phyloP scores from a whole-genome alignment of 2,329 filamentous ascomycete species.

The Boeremia lycopersici region DNA sequence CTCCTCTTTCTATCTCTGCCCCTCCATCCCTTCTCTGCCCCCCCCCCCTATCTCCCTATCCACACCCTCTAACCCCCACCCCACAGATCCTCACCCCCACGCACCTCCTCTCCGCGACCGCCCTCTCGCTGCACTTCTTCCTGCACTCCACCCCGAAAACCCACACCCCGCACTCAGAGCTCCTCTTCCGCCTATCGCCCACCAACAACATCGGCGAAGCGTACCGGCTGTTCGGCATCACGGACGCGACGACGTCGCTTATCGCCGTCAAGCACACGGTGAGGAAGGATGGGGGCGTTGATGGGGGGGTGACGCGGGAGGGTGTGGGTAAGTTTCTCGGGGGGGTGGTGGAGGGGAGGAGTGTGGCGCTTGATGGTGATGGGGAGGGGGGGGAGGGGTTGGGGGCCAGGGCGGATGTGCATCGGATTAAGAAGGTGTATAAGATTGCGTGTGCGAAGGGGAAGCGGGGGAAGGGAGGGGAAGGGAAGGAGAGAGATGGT shows the following conservation, averaged over 20 bases:
- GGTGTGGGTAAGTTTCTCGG: slow-evolving; percentile 38
- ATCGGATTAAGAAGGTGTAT: slow-evolving; percentile 81
- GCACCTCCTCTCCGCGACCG: slow-evolving; percentile 77
- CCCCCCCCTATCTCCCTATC: neutral
- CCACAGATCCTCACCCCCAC: slow-evolving; percentile 70
- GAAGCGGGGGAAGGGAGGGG: slow-evolving; percentile 33
- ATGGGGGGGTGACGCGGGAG: slow-evolving; percentile 23
- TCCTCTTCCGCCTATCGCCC: slow-evolving; percentile 78
- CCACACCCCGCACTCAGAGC: slow-evolving; percentile 86
- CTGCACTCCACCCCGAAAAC: slow-evolving; percentile 67
- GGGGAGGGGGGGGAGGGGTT: slow-evolving; percentile 46
- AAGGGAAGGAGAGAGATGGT: slow-evolving; percentile 47
- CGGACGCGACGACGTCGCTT: slow-evolving; percentile 71
- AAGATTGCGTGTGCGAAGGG: slow-evolving; percentile 66
- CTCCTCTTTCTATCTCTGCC: no score
- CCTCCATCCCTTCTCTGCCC: neutral
- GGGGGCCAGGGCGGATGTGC: slow-evolving; percentile 58
- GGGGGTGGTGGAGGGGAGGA: slow-evolving; percentile 31
- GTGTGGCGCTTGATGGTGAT: slow-evolving; percentile 26
- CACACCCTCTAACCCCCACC: neutral
- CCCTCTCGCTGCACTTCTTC: slow-evolving; percentile 74
- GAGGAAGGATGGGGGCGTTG: slow-evolving; percentile 5
- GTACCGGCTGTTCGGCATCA: slow-evolving; percentile 86
- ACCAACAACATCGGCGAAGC: slow-evolving; percentile 93
- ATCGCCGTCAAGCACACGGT: slow-evolving; percentile 78